A percentile compares a stretch with the other conserved stretches of the same genome.
Conservation (phyloP, 176 grass and related monocot species). For the Raddia distichophylla region DNA sequence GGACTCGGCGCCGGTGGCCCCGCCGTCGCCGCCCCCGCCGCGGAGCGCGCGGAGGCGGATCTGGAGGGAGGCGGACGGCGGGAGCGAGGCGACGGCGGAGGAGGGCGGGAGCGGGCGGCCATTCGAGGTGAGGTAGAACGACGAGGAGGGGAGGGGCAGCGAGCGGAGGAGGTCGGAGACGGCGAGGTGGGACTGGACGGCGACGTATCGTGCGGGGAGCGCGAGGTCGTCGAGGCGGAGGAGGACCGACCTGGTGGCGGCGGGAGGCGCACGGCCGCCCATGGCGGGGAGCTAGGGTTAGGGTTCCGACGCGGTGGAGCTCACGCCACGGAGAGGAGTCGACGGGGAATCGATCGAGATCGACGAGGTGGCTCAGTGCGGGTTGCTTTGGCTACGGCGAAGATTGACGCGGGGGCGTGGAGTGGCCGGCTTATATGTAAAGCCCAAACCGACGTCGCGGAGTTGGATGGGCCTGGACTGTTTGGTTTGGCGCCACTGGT, state of each 20-base stretch:
- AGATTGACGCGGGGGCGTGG: background rate
- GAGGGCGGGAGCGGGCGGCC: constrained; percentile 48
- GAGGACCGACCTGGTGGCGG: constrained; percentile 27
- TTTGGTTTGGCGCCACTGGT: no score
- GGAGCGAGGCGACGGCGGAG: constrained; percentile 35
- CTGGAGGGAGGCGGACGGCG: constrained; percentile 40
- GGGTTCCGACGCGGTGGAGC: constrained; percentile 28
- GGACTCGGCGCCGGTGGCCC: constrained; percentile 94
- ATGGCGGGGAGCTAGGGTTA: constrained; percentile 47
- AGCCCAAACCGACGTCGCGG: background rate
- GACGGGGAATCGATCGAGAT: background rate
- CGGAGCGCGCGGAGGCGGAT: constrained; percentile 67
- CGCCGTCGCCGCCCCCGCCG: constrained; percentile 90
- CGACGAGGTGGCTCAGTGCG: background rate
- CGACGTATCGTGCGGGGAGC: constrained; percentile 53
- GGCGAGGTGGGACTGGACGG: constrained; percentile 41
- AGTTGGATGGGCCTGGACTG: background rate
- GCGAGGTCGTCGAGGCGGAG: constrained; percentile 56
- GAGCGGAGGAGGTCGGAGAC: constrained; percentile 57
- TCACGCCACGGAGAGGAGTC: background rate
- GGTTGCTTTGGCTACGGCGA: no score
- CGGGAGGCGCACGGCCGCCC: background rate
- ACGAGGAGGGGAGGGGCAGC: constrained; percentile 39
- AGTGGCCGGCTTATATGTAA: background rate
- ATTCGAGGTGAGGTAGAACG: constrained; percentile 71